Evolutionary conservation across 768 basidiomycete genomes (phyloP).

Genomic region (Termitomyces eurrhizus): DNA sequence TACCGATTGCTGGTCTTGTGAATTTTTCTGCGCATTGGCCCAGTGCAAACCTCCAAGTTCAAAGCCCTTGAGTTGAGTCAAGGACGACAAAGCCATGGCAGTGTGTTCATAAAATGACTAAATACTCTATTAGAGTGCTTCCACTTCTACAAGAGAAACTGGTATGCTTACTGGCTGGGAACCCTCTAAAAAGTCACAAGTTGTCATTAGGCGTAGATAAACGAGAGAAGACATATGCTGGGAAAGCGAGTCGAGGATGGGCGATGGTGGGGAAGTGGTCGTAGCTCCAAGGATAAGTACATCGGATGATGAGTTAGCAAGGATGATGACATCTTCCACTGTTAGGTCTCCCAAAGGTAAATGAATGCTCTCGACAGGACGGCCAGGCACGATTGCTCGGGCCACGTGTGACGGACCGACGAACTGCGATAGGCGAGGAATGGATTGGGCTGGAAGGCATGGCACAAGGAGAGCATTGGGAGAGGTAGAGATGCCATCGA

Average conservation of each 20-base stretch:
- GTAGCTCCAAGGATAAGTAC: constrained; percentile 57
- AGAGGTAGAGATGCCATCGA: constrained; percentile 34
- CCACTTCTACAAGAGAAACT: constrained; percentile 5
- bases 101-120: constrained; percentile 65
- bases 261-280: constrained; percentile 52
- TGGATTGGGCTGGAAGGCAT: constrained; percentile 31
- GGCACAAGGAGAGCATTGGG: constrained; percentile 26
- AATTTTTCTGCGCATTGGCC: constrained; percentile 48
- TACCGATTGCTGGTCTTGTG: constrained; percentile 38
- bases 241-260: constrained; percentile 55
- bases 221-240: constrained; percentile 55
- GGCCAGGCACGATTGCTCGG: constrained; percentile 53
- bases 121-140: constrained; percentile 12
- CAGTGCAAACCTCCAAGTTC: constrained; percentile 78
- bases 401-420: constrained; percentile 58
- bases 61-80: constrained; percentile 60
- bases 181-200: constrained; percentile 44
- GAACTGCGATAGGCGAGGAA: constrained; percentile 52
- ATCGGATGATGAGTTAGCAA: constrained; percentile 46
- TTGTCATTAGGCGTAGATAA: constrained; percentile 66
- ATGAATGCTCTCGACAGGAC: constrained; percentile 62
- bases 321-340: constrained; percentile 48
- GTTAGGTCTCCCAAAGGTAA: constrained; percentile 58
- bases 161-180: constrained; percentile 46
- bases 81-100: constrained; percentile 50